Percentiles rank a stretch among this genome's conserved stretches.
Evolutionary conservation across 345 rosid species (phyloP).

Genomic region (Salix koriyanagi): DNA sequence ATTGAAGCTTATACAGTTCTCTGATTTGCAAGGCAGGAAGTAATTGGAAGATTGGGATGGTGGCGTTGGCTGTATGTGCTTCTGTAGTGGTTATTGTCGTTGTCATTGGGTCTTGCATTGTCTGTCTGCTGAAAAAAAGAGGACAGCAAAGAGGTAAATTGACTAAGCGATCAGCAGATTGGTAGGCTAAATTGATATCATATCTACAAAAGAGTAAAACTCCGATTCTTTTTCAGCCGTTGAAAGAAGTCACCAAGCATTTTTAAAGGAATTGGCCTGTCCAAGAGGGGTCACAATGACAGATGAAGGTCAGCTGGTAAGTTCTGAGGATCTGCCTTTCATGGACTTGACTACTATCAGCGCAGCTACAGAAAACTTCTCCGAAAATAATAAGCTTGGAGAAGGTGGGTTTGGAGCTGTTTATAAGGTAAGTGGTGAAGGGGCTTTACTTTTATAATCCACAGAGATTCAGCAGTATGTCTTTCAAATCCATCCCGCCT

Average conservation of each 20-base stretch:
- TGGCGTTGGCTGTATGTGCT: constrained; percentile 6
- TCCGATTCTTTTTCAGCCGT: constrained; percentile 11
- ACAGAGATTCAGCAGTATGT: background rate
- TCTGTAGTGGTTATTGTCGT: constrained; percentile 1
- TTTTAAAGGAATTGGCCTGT: constrained; percentile 20
- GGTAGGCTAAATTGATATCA: background rate
- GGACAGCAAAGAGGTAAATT: constrained; percentile 19
- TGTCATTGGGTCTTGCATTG: constrained; percentile 13
- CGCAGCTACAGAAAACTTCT: constrained; percentile 11
- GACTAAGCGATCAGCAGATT: background rate
- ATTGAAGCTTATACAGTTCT: background rate
- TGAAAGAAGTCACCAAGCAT: constrained; percentile 16
- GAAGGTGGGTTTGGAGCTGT: constrained; percentile 18
- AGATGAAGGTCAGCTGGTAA: constrained; percentile 18
- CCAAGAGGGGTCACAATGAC: constrained; percentile 20
- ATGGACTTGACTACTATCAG: background rate
- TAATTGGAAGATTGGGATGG: constrained; percentile 21
- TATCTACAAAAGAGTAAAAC: background rate
- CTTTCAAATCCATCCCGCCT: background rate
- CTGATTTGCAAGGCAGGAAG: constrained; percentile 17
- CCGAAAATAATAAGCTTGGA: constrained; percentile 16
- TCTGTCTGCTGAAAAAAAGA: constrained; percentile 10
- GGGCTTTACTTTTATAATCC: background rate
- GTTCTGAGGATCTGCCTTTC: constrained; percentile 22
- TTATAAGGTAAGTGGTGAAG: background rate